Evolutionary conservation across 2,329 filamentous ascomycete genomes (phyloP), one percentile per base, ranked within the genome.

Genomic region (Diaporthe caulivora): DNA sequence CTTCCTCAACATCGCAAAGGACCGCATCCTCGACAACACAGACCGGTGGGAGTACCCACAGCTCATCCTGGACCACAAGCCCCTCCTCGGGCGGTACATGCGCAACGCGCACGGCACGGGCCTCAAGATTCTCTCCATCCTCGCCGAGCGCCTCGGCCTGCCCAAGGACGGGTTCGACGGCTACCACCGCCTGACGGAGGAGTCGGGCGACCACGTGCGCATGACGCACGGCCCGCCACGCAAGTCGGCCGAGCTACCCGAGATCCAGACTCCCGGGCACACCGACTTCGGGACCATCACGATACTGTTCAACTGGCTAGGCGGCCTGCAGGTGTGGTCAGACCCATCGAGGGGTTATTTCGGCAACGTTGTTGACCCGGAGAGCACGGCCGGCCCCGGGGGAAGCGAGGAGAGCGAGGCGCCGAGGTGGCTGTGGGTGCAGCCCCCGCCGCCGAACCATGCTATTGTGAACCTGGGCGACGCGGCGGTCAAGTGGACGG

Each of bases 211-310:
- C 70, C 75, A 76, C 62, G 74, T 76, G 24, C 75, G 75, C 34
- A 42, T 76, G 70, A 74, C 74, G 2, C 67, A 71, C 40, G 75
- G 71, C 4, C 75, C 74, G 26, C 73, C 75, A 8, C 55, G 75
- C 24, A 58, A 11, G 31, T 57, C 69, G 26, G 62, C 64, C 29
- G 72, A 75, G 26, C 54, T 58, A 13, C 74, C 73, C 6, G 75
- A 76, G 71, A 73, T 76, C 70, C 72, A 74, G 69, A 75, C 74
- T 6, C 53, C 68, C 0, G 75, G 79, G 37, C 83, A 85, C 65
- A 84, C 82, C 0, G 83, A 85, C 75, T 83, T 82, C 42, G 83
- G 83, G 31, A 80, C 77, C 58, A 72, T 85, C n/a, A 84, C 82
- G 1, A 76, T 84, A 9, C 78, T 84, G 15, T 84, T 84, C 75